These are phyloP conservation scores for Phaffia tasmanica DNA, from an alignment of 768 basidiomycete species.

Conservation along the genomic window DNA sequence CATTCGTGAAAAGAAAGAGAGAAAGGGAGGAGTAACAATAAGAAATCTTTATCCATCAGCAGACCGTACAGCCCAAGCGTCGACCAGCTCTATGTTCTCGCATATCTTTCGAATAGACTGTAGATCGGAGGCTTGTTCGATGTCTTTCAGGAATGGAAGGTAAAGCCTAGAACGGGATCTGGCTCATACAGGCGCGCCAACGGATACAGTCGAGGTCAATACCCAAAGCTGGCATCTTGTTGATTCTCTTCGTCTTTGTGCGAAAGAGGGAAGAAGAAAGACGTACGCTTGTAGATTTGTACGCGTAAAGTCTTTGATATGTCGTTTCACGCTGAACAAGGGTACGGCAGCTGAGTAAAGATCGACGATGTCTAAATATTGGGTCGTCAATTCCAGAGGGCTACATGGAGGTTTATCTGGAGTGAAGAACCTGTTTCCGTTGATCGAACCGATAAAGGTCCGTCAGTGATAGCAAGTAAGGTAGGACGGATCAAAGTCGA, in stretches of 20 bases:
- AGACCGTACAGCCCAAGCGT: slow-evolving; percentile 5
- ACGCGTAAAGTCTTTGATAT: slow-evolving; percentile 15
- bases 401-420: slow-evolving; percentile 43
- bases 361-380: slow-evolving; percentile 49
- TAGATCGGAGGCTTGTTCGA: not conserved
- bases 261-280: not conserved
- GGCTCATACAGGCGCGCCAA: not conserved
- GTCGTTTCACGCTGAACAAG: not conserved
- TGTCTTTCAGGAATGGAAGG: not conserved
- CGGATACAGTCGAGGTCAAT: not conserved
- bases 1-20: no score
- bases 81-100: slow-evolving; percentile 5
- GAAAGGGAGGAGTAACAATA: no score
- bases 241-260: no score
- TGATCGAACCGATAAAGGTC: not conserved
- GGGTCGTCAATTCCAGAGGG: slow-evolving; percentile 55
- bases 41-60: no score
- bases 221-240: no score
- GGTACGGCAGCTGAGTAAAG: slow-evolving; percentile 9
- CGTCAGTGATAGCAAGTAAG: not conserved
- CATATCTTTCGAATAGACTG: not conserved
- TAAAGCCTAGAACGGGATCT: not conserved
- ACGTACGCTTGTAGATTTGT: slow-evolving; percentile 3
- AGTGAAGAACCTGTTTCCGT: slow-evolving; percentile 48
- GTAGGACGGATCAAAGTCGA: not conserved